Percentiles rank a stretch among this genome's conserved stretches.
These are phyloP conservation scores for Ascocoryne sarcoides DNA, from an alignment of 2,329 filamentous ascomycete genomes.

Conservation along the genomic window DNA sequence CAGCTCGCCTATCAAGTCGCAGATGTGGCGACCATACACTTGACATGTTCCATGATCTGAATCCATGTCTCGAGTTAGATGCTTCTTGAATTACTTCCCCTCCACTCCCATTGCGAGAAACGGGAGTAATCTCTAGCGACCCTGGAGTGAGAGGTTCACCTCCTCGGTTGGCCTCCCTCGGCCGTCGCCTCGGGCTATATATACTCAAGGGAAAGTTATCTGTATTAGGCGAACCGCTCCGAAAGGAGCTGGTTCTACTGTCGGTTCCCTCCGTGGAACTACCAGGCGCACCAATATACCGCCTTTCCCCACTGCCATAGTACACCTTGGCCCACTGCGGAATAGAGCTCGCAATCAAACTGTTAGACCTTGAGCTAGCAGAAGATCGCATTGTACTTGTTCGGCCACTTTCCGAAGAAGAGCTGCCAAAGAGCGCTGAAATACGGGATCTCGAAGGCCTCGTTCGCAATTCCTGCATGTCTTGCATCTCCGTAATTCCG, in stretches of 20 bases:
- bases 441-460: slow-evolving; percentile 46
- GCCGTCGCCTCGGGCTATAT: slow-evolving; percentile 38
- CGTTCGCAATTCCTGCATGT: slow-evolving; percentile 37
- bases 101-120: slow-evolving; percentile 9
- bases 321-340: slow-evolving; percentile 51
- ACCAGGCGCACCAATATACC: slow-evolving; percentile 35
- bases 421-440: slow-evolving; percentile 41
- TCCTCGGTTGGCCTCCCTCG: slow-evolving; percentile 30
- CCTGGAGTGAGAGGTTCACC: slow-evolving; percentile 23
- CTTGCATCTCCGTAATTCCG: slow-evolving; percentile 50
- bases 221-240: slow-evolving; percentile 40
- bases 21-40: slow-evolving; percentile 69
- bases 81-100: neutral
- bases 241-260: slow-evolving; percentile 38
- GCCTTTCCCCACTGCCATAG: slow-evolving; percentile 58
- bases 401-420: slow-evolving; percentile 34
- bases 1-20: slow-evolving; percentile 50
- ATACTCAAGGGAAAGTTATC: slow-evolving; percentile 40
- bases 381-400: slow-evolving; percentile 27
- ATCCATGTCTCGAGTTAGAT: slow-evolving; percentile 1
- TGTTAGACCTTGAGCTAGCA: slow-evolving; percentile 34
- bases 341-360: slow-evolving; percentile 32
- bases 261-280: slow-evolving; percentile 29
- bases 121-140: slow-evolving; percentile 39
- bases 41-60: slow-evolving; percentile 45